A percentile compares a stretch with the other conserved stretches of the same genome.
Conservation (phyloP, 331 rosid genomes). For the Stylosanthes scabra region DNA sequence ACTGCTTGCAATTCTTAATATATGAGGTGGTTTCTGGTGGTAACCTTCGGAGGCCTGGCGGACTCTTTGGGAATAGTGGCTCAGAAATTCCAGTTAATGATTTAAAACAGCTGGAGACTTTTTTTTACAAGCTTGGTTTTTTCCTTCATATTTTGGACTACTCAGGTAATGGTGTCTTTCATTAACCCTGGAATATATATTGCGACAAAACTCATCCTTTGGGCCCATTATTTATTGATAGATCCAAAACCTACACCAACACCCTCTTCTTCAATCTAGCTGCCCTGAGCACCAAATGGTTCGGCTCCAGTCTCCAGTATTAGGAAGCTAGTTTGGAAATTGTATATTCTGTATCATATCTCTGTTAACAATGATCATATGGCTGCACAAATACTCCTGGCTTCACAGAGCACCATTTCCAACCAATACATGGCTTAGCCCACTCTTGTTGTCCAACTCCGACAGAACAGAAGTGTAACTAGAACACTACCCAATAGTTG, state of each 20-base stretch:
- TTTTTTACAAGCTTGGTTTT: constrained; percentile 96
- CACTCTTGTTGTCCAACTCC: neutral
- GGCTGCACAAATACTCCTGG: constrained; percentile 21
- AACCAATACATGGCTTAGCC: constrained; percentile 2
- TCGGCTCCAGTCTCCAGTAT: constrained; percentile 33
- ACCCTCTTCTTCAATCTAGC: constrained; percentile 33
- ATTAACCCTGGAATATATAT: constrained; percentile 35
- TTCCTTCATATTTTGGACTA: constrained; percentile 92
- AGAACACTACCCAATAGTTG: constrained; percentile 23
- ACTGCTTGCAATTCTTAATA: constrained; percentile 97
- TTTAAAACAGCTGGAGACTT: constrained; percentile 89
- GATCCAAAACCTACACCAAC: constrained; percentile 29
- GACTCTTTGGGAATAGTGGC: constrained; percentile 95
- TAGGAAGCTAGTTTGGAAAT: constrained; percentile 36
- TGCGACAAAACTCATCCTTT: constrained; percentile 28
- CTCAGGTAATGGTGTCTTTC: constrained; percentile 64
- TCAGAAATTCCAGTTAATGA: constrained; percentile 95
- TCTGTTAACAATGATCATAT: constrained; percentile 27
- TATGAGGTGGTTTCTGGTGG: constrained; percentile 99
- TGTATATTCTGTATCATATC: constrained; percentile 17
- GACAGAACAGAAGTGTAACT: constrained; percentile 27
- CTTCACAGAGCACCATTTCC: constrained; percentile 25
- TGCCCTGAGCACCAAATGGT: neutral
- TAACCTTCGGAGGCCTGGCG: constrained; percentile 98
- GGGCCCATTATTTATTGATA: constrained; percentile 29